A percentile compares a stretch with the other conserved stretches of the same genome.
These are phyloP conservation scores for Aspergillus flavus DNA, from an alignment of 2,329 filamentous ascomycete genomes.

Conservation along the genomic window DNA sequence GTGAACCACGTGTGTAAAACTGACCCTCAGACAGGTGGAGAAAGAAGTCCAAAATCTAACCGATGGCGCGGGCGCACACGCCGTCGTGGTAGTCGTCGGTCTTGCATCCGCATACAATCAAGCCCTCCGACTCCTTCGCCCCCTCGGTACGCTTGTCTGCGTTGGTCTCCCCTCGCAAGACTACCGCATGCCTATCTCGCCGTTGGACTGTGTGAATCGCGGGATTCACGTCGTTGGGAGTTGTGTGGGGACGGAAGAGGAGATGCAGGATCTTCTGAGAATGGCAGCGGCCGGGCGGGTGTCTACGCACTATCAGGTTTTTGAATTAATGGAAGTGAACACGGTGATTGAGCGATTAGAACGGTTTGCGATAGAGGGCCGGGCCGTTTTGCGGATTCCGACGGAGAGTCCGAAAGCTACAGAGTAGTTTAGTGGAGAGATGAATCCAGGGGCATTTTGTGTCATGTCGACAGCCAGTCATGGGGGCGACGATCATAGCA, in stretches of 20 bases:
- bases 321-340: conserved; percentile 28
- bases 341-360: conserved; percentile 26
- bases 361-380: conserved; percentile 27
- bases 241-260: conserved; percentile 39
- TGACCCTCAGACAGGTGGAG: neutral
- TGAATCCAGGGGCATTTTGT: neutral
- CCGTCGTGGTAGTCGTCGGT: conserved; percentile 43
- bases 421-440: neutral
- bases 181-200: conserved; percentile 45
- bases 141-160: conserved; percentile 43
- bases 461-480: neutral
- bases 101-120: conserved; percentile 41
- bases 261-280: conserved; percentile 45
- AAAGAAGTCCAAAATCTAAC: conserved; percentile 29
- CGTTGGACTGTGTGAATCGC: conserved; percentile 42
- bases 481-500: neutral
- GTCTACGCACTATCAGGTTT: conserved; percentile 24
- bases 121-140: conserved; percentile 38
- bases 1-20: neutral
- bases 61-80: conserved; percentile 42
- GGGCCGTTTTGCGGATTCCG: conserved; percentile 34
- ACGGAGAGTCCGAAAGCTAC: conserved; percentile 14
- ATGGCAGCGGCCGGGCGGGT: conserved; percentile 39
- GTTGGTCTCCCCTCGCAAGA: conserved; percentile 41
- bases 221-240: conserved; percentile 37